Conservation (phyloP, 768 basidiomycete species). For the Kwoniella heveanensis region DNA sequence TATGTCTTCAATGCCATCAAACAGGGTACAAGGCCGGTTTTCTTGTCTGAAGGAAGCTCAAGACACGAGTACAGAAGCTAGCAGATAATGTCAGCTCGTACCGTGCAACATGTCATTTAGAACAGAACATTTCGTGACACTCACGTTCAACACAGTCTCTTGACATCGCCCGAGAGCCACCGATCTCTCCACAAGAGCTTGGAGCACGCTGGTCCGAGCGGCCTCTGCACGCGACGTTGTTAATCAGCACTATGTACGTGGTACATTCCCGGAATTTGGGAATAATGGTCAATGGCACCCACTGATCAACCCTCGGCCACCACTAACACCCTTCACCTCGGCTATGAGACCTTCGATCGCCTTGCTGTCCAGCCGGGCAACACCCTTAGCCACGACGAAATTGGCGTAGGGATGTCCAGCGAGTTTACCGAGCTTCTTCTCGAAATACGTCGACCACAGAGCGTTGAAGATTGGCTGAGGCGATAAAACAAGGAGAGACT, state of each 20-base stretch:
- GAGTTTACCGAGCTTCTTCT: constrained; percentile 68
- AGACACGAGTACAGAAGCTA: constrained; percentile 69
- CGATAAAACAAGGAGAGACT: constrained; percentile 69
- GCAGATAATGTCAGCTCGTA: not conserved
- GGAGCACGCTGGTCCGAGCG: constrained; percentile 74
- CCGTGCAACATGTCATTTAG: too few species aligned
- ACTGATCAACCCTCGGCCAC: constrained; percentile 67
- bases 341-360: constrained; percentile 64
- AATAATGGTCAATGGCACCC: too few species aligned
- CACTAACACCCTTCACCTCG: constrained; percentile 65
- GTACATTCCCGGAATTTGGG: not conserved
- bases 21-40: constrained; percentile 67
- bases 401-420: constrained; percentile 89
- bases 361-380: constrained; percentile 65
- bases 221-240: constrained; percentile 59
- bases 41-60: constrained; percentile 63
- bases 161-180: constrained; percentile 61
- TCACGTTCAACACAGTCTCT: constrained; percentile 64
- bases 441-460: constrained; percentile 79
- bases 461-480: constrained; percentile 66
- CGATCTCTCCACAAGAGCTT: constrained; percentile 72
- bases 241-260: not conserved
- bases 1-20: constrained; percentile 60
- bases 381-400: constrained; percentile 81
- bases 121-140: constrained; percentile 30